Percentiles rank a stretch among this genome's conserved stretches.
Evolutionary conservation across 1,284 basidiomycete species (phyloP).

Genomic region (Rhodotorula sp.): DNA sequence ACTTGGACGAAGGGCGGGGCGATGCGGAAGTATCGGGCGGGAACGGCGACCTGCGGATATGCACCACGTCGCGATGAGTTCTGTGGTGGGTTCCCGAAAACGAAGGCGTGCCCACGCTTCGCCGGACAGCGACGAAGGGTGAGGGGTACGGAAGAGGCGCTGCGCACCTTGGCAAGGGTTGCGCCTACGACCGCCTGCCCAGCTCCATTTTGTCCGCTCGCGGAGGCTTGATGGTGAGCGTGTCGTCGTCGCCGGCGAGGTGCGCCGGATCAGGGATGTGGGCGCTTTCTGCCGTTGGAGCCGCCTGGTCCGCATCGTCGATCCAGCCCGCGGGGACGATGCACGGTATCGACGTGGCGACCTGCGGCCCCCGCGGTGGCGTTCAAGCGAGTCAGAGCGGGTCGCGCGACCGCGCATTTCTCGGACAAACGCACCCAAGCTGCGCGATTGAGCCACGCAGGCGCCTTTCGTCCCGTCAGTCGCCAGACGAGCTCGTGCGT

Average conservation of each 20-base stretch:
- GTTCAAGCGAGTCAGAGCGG: neutral
- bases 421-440: slow-evolving; percentile 28
- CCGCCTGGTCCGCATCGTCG: slow-evolving; percentile 34
- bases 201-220: slow-evolving; percentile 23
- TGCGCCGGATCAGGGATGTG: slow-evolving; percentile 15
- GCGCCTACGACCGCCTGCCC: slow-evolving; percentile 7
- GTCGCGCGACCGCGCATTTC: neutral
- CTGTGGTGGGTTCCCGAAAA: no score
- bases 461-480: slow-evolving; percentile 43
- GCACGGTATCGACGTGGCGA: slow-evolving; percentile 39
- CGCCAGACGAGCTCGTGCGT: slow-evolving; percentile 44
- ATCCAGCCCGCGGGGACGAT: slow-evolving; percentile 39
- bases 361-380: neutral
- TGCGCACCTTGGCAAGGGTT: neutral
- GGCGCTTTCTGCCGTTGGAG: slow-evolving; percentile 13
- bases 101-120: no score
- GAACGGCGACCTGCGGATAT: no score
- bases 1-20: no score
- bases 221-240: slow-evolving; percentile 19
- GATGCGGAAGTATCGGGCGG: no score
- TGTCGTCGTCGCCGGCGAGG: neutral
- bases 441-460: slow-evolving; percentile 45
- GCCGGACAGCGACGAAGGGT: neutral
- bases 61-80: no score
- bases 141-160: neutral